These are phyloP conservation scores for Cryptococcus sp. DNA, from an alignment of 1,284 basidiomycete species.

Conservation along the genomic window DNA sequence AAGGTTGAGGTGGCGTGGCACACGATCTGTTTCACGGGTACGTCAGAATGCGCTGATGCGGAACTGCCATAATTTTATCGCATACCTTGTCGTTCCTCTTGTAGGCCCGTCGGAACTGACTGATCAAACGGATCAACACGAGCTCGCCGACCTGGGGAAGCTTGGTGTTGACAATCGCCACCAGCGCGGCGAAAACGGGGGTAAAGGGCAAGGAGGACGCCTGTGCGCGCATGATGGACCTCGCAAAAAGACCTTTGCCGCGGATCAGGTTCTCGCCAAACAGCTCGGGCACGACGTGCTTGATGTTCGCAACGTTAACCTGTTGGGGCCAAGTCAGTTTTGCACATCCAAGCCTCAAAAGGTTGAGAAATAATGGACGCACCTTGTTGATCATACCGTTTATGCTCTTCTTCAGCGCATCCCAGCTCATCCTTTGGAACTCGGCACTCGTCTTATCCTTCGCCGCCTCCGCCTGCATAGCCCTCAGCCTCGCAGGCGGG, in stretches of 20 bases:
- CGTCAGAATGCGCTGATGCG: constrained; percentile 5
- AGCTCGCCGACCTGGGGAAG: constrained; percentile 94
- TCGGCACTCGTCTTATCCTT: constrained; percentile 85
- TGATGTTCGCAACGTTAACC: constrained; percentile 94
- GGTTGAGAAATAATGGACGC: constrained; percentile 14
- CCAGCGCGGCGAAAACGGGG: constrained; percentile 91
- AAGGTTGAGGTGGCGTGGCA: constrained; percentile 94
- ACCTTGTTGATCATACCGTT: constrained; percentile 98
- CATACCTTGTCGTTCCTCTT: constrained; percentile 95
- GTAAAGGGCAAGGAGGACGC: constrained; percentile 95
- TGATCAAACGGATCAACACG: constrained; percentile 79
- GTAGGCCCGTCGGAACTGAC: constrained; percentile 91
- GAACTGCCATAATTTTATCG: constrained; percentile 13
- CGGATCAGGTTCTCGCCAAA: constrained; percentile 89
- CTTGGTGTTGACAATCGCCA: constrained; percentile 95
- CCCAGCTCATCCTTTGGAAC: constrained; percentile 95
- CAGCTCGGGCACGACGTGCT: constrained; percentile 89
- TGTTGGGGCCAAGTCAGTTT: constrained; percentile 8
- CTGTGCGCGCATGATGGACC: constrained; percentile 98
- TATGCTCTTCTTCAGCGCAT: constrained; percentile 94
- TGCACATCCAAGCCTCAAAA: not conserved
- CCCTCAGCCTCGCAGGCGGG: constrained; percentile 86
- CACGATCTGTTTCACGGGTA: constrained; percentile 61
- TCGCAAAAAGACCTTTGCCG: constrained; percentile 80
- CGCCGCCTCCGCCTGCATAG: constrained; percentile 78